phyloP scores from a whole-genome alignment of 345 rosid species.

The Syzygium aqueum region DNA sequence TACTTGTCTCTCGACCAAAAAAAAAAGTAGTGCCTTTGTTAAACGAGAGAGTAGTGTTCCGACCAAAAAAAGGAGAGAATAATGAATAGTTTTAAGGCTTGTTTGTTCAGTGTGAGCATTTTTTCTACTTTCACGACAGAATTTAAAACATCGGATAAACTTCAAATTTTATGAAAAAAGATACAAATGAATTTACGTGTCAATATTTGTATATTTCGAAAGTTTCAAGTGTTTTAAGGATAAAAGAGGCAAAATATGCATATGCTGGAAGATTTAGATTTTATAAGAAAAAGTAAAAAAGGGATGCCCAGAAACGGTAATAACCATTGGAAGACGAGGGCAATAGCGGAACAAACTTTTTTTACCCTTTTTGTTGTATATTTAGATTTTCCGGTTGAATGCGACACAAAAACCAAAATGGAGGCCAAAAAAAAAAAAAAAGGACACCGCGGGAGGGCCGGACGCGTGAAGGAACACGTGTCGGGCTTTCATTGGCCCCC shows the following conservation, averaged over 20 bases:
- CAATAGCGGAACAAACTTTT: neutral
- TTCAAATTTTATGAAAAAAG: too few relatives aligned
- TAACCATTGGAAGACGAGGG: neutral
- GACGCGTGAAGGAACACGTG: neutral
- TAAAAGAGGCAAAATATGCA: neutral
- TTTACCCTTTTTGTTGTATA: neutral
- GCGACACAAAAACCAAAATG: neutral
- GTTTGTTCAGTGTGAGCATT: too few relatives aligned
- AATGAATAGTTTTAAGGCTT: too few relatives aligned
- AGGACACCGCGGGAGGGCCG: neutral
- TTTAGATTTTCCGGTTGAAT: neutral
- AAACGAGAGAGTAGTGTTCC: too few relatives aligned
- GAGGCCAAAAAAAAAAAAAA: neutral
- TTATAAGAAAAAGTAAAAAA: too few relatives aligned
- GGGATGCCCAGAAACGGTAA: neutral
- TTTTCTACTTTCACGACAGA: too few relatives aligned
- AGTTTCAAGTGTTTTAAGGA: neutral
- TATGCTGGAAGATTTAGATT: neutral
- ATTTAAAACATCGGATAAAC: neutral
- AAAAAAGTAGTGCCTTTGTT: too few relatives aligned
- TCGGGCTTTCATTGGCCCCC: neutral
- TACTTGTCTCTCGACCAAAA: too few relatives aligned
- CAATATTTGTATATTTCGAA: neutral
- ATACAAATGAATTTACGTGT: too few relatives aligned
- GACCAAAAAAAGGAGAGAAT: too few relatives aligned